A percentile compares a stretch with the other conserved stretches of the same genome.
These are phyloP conservation scores for Venturia carpophila DNA, from an alignment of 2,329 filamentous ascomycete genomes.

Conservation along the genomic window DNA sequence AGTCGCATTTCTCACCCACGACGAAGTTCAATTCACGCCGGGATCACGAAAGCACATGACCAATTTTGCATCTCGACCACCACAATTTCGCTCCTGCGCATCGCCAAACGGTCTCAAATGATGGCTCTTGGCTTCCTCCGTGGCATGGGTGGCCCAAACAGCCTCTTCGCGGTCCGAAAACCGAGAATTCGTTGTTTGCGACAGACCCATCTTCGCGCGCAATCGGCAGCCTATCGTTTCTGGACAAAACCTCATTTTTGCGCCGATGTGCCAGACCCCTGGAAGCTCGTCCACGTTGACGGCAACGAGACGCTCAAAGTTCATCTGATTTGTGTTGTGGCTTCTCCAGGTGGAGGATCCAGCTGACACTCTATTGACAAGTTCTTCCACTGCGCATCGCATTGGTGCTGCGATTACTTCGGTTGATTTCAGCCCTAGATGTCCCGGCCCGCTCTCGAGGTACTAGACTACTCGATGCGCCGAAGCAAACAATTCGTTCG, in stretches of 20 bases:
- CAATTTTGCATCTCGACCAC: not conserved
- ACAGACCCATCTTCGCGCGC: not conserved
- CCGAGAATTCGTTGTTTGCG: constrained; percentile 5
- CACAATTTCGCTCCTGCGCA: not conserved
- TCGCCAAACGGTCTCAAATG: not conserved
- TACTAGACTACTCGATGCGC: constrained; percentile 3
- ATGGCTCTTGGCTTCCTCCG: not conserved
- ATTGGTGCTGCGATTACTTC: constrained; percentile 7
- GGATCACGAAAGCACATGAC: not conserved
- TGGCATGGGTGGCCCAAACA: not conserved
- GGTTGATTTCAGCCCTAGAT: constrained; percentile 2
- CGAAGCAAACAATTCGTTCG: not conserved
- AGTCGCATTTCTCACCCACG: constrained; percentile 4
- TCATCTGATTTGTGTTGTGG: not conserved
- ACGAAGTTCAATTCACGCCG: not conserved
- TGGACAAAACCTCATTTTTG: constrained; percentile 3
- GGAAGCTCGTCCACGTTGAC: not conserved
- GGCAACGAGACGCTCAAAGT: not conserved
- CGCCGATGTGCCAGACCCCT: not conserved
- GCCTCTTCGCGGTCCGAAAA: not conserved
- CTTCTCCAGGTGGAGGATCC: not conserved
- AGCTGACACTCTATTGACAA: not conserved
- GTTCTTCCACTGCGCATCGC: not conserved
- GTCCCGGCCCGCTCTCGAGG: constrained; percentile 9
- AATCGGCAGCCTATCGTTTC: constrained; percentile 8